Percentiles rank a stretch among this genome's conserved stretches.
Evolutionary conservation across 805 yeast species (phyloP).

Genomic region (Blastobotrys chiropterorum): DNA sequence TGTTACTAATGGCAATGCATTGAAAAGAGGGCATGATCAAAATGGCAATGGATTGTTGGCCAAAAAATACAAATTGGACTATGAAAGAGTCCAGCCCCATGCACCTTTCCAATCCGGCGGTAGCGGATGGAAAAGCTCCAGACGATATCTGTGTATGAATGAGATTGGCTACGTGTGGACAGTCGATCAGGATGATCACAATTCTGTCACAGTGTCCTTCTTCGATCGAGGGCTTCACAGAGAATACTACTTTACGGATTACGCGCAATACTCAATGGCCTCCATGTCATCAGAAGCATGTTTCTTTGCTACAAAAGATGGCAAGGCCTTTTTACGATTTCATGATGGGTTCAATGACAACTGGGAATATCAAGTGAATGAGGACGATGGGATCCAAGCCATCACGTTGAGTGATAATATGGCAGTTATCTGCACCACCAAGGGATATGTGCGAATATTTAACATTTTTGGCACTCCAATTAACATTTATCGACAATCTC

Average conservation of each 20-base stretch:
- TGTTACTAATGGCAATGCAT: constrained; percentile 5
- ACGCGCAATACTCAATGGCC: constrained; percentile 65
- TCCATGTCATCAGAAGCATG: constrained; percentile 63
- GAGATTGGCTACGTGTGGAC: constrained; percentile 77
- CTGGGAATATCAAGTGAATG: constrained; percentile 52
- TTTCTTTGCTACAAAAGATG: constrained; percentile 47
- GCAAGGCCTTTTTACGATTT: constrained; percentile 52
- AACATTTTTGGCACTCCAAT: constrained; percentile 69
- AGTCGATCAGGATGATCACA: constrained; percentile 53
- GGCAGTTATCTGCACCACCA: constrained; percentile 64
- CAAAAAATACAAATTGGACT: background rate
- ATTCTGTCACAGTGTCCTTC: constrained; percentile 79
- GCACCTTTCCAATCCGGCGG: constrained; percentile 78
- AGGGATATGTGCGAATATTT: constrained; percentile 68
- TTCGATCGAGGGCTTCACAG: constrained; percentile 70
- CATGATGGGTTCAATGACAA: constrained; percentile 57
- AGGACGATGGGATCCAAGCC: constrained; percentile 56
- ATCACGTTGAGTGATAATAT: constrained; percentile 59
- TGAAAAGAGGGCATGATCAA: constrained; percentile 18
- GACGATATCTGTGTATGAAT: constrained; percentile 77
- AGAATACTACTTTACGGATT: constrained; percentile 83
- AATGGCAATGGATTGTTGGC: background rate
- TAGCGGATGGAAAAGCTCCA: constrained; percentile 69
- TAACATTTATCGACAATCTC: constrained; percentile 50
- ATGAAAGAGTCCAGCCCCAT: background rate